These are phyloP conservation scores for Pneumocystis canis DNA, from an alignment of 1,139 yeast species.

Conservation along the genomic window DNA sequence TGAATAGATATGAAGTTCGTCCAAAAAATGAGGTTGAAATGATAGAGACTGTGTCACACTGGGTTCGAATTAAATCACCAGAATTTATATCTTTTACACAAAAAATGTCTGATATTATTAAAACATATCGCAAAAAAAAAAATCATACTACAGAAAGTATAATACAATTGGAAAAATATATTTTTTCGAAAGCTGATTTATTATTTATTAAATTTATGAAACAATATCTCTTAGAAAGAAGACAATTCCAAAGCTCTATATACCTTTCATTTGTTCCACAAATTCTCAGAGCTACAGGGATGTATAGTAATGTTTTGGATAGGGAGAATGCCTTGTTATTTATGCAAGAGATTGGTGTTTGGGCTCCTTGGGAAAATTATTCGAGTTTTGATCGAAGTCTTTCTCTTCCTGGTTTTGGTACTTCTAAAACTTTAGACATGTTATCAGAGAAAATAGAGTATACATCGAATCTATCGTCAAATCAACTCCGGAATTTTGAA, in stretches of 20 bases:
- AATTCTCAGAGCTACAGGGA: not conserved
- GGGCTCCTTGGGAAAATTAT: not conserved
- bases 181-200: not conserved
- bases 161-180: not conserved
- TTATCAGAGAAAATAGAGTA: not conserved
- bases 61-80: not conserved
- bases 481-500: not conserved
- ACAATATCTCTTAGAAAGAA: not conserved
- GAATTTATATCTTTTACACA: not conserved
- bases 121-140: not conserved
- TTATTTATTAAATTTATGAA: not conserved
- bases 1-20: not conserved
- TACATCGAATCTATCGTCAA: not conserved
- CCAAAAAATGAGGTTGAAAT: not conserved
- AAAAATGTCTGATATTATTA: not conserved
- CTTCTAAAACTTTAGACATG: not conserved
- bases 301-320: not conserved
- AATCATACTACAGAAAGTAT: not conserved
- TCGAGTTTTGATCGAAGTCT: not conserved
- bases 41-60: not conserved
- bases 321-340: not conserved
- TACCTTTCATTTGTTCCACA: not conserved
- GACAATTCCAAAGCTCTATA: not conserved
- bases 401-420: not conserved
- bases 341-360: slow-evolving; percentile 1